These are phyloP conservation scores for Exophiala bonariae DNA, from an alignment of 2,329 filamentous ascomycete species.

Conservation along the genomic window DNA sequence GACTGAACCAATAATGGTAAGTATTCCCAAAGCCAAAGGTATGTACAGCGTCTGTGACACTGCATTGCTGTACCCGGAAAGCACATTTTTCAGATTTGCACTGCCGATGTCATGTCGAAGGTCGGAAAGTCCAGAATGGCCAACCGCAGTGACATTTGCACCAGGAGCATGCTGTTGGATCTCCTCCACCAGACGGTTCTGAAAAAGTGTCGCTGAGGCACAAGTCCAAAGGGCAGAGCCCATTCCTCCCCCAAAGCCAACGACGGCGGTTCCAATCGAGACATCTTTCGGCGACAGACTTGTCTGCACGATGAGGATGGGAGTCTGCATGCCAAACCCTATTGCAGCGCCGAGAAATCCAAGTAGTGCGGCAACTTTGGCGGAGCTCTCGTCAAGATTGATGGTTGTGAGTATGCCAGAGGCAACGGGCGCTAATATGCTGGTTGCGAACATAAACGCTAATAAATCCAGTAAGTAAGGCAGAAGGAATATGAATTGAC, in stretches of 20 bases:
- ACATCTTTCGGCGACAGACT: slow-evolving; percentile 28
- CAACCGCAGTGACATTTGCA: slow-evolving; percentile 13
- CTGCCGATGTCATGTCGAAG: slow-evolving; percentile 10
- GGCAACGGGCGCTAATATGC: slow-evolving; percentile 26
- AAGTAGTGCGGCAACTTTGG: slow-evolving; percentile 31
- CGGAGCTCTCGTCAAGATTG: slow-evolving; percentile 8
- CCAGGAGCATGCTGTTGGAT: slow-evolving; percentile 5
- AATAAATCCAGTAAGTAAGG: not conserved
- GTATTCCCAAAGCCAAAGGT: slow-evolving; percentile 14
- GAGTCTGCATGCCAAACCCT: slow-evolving; percentile 27
- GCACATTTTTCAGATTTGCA: slow-evolving; percentile 12
- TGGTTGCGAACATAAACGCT: slow-evolving; percentile 33
- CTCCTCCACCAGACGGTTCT: slow-evolving; percentile 12
- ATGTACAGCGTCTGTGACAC: slow-evolving; percentile 19
- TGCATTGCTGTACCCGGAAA: slow-evolving; percentile 17
- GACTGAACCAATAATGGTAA: slow-evolving; percentile 12
- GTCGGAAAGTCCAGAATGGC: slow-evolving; percentile 17
- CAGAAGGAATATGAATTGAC: too few species aligned
- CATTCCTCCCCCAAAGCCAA: slow-evolving; percentile 32
- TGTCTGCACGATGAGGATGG: slow-evolving; percentile 24
- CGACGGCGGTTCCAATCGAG: slow-evolving; percentile 26
- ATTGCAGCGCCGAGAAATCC: slow-evolving; percentile 31
- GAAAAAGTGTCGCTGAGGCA: slow-evolving; percentile 19
- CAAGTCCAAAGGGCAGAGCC: slow-evolving; percentile 14
- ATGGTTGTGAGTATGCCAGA: slow-evolving; percentile 28